Conservation (phyloP, 2,329 filamentous ascomycete species). For the Neobulgaria alba region DNA sequence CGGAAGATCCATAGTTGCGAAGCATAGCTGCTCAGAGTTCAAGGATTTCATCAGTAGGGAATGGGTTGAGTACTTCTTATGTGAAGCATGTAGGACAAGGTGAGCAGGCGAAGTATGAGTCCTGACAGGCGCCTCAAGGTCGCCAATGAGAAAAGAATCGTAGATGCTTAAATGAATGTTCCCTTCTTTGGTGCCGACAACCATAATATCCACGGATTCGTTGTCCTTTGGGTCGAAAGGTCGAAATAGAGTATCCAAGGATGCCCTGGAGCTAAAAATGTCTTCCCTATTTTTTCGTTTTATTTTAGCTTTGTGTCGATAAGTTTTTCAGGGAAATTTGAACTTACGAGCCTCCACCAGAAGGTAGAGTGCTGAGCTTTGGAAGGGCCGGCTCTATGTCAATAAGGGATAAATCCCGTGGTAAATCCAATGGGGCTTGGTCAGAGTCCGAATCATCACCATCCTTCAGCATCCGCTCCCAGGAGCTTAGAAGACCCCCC, state of each 20-base stretch:
- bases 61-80: constrained; percentile 69
- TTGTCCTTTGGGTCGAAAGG: constrained; percentile 49
- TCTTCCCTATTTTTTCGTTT: constrained; percentile 23
- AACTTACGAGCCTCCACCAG: constrained; percentile 54
- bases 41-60: constrained; percentile 52
- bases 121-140: constrained; percentile 40
- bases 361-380: constrained; percentile 63
- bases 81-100: constrained; percentile 56
- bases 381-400: constrained; percentile 71
- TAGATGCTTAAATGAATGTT: constrained; percentile 72
- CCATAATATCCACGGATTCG: constrained; percentile 70
- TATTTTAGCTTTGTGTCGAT: neutral
- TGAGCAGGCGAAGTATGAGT: constrained; percentile 20
- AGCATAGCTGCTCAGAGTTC: constrained; percentile 38
- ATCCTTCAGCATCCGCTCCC: constrained; percentile 15
- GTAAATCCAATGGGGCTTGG: constrained; percentile 42
- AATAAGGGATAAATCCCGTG: constrained; percentile 62
- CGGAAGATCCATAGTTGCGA: constrained; percentile 75
- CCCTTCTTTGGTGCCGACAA: constrained; percentile 64
- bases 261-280: constrained; percentile 28
- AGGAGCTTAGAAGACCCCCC: constrained; percentile 13
- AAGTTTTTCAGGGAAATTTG: neutral
- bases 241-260: constrained; percentile 28
- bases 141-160: constrained; percentile 74
- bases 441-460: constrained; percentile 9